Percentiles rank a stretch among this genome's conserved stretches.
Conservation (phyloP, 2,329 filamentous ascomycete genomes). For the Rosellinia necatrix region DNA sequence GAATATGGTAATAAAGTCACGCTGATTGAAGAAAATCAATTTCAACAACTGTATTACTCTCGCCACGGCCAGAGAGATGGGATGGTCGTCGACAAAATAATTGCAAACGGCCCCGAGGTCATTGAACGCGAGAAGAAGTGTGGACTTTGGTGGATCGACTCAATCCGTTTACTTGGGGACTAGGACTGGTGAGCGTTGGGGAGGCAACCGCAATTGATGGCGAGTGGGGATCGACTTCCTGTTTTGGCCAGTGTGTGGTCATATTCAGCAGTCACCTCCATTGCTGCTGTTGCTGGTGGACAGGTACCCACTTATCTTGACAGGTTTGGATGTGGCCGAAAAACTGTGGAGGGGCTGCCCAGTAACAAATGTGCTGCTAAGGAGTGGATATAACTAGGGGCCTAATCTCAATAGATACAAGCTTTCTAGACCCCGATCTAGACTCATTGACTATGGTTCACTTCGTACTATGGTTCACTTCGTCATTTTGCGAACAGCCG, state of each 20-base stretch:
- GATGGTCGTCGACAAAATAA: slow-evolving; percentile 15
- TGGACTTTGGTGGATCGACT: neutral
- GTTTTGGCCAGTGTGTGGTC: neutral
- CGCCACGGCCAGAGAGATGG: slow-evolving; percentile 24
- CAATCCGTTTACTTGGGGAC: neutral
- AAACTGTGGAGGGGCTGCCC: too few species aligned
- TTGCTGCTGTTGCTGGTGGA: too few species aligned
- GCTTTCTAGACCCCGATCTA: neutral
- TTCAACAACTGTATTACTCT: slow-evolving; percentile 3
- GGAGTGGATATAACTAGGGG: neutral
- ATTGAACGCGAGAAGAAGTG: slow-evolving; percentile 10
- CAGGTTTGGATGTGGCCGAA: too few species aligned
- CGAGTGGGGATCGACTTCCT: slow-evolving; percentile 12
- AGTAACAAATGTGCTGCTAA: too few species aligned
- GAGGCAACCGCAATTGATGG: slow-evolving; percentile 31
- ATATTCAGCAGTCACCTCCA: neutral
- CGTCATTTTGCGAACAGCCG: neutral
- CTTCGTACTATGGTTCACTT: neutral
- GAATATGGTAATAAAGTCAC: slow-evolving; percentile 21
- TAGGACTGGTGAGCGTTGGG: slow-evolving; percentile 31
- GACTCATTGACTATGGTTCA: neutral
- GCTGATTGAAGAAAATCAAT: slow-evolving; percentile 13
- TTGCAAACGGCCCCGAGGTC: slow-evolving; percentile 29
- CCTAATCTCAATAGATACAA: neutral
- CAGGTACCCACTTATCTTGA: too few species aligned